A percentile compares a stretch with the other conserved stretches of the same genome.
These are phyloP conservation scores for Tulasnella sp. DNA, from an alignment of 768 basidiomycete genomes.

Conservation along the genomic window DNA sequence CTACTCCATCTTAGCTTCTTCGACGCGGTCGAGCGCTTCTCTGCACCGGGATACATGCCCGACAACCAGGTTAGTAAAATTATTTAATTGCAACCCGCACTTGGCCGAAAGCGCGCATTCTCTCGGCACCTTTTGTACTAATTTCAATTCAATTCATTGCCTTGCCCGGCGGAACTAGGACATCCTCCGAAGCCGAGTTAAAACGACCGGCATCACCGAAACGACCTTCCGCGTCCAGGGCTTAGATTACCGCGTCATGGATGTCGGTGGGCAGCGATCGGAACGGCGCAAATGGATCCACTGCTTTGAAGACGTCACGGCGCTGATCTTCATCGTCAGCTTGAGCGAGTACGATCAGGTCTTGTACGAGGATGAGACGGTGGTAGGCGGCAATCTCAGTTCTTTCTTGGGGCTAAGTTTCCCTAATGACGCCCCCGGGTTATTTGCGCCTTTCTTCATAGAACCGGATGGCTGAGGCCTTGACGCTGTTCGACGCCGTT, in stretches of 20 bases:
- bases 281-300: constrained; percentile 42
- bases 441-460: no score
- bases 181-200: constrained; percentile 88
- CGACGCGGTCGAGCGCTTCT: constrained; percentile 83
- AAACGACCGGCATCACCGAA: constrained; percentile 97
- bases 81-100: no score
- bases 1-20: constrained; percentile 61
- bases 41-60: constrained; percentile 69
- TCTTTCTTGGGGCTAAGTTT: no score
- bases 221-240: constrained; percentile 76
- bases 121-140: no score
- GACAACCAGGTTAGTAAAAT: constrained; percentile 59
- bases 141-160: neutral
- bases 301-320: constrained; percentile 41
- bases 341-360: constrained; percentile 46
- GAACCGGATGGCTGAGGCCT: constrained; percentile 39
- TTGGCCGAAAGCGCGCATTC: no score
- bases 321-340: constrained; percentile 46
- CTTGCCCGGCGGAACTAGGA: no score
- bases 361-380: constrained; percentile 44
- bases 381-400: constrained; percentile 13
- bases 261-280: constrained; percentile 39
- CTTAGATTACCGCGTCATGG: constrained; percentile 42
- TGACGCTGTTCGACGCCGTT: constrained; percentile 40
- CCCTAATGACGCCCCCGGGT: no score